Base-by-base conservation (phyloP, 306 rosid genomes). In the Vigna hirtella region DNA sequence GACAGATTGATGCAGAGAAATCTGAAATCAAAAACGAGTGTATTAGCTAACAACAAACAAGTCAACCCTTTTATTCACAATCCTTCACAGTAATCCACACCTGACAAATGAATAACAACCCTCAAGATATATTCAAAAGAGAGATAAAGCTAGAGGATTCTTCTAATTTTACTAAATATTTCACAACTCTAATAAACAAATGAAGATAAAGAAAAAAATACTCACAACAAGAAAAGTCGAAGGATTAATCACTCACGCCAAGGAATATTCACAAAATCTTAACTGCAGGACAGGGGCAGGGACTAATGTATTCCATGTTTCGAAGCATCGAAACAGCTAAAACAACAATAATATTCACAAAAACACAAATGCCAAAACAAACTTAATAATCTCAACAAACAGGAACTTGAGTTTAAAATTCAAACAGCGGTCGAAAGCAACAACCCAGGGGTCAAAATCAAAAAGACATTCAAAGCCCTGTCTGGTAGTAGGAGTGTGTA, bases 381-480 rank as follows among this genome's bases (percentile, higher is more conserved):
- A 4, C 61, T 55, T 18, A 20, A 20, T 9, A 7, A 20, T 20
- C 51, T 30, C 18, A 59, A 59, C 42, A 18, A 38, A 63, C 9
- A 7, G 17, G 42, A 76, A 69, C 55, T 72, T 8, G 0, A 42
- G 50, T 28, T 51, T 36, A 22, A n/a, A 42, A 17, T 42, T 62
- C 2, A 76, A 83, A 4, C 59, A 75, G 32, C 47, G 0, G 86
- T 66, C 85, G 83, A 50, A 53, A 1, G 38, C 15, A 56, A 42
- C 22, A 22, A 40, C 20, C 65, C 3, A 79, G 30, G 17, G 18
- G 88, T 85, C 85, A 70, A 85, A 83, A 74, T 84, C 74, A 76
- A 65, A 66, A 14, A 65, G 84, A 72, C 12, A 76, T 48, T 28
- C 24, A 66, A 76, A 28, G 1, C 82, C 26, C 77, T 18, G 51